Percentiles rank a stretch among this genome's conserved stretches.
These are phyloP conservation scores for Pseudocercospora cruenta DNA, from an alignment of 2,329 filamentous ascomycete species.

Conservation along the genomic window DNA sequence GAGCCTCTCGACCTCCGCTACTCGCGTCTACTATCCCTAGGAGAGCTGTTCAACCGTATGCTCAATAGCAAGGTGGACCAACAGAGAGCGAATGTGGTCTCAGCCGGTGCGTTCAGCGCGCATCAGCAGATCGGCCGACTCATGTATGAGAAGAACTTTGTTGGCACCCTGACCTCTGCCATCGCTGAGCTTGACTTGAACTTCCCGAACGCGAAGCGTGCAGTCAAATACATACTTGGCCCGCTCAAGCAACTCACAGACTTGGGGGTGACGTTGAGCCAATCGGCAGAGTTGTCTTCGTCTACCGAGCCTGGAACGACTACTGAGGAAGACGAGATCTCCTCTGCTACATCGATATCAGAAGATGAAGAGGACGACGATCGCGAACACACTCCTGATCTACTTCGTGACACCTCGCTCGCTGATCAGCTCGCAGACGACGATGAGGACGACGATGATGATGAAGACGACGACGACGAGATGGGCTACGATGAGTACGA, in stretches of 20 bases:
- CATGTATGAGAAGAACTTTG: conserved; percentile 98
- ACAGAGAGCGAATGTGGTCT: conserved; percentile 41
- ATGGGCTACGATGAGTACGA: conserved; percentile 92
- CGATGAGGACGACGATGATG: conserved; percentile 67
- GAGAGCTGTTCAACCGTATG: conserved; percentile 91
- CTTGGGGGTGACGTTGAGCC: conserved; percentile 83
- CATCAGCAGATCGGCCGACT: conserved; percentile 85
- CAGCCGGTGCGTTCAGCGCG: conserved; percentile 48
- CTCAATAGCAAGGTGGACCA: conserved; percentile 75
- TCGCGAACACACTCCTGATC: conserved; percentile 91
- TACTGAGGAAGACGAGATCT: conserved; percentile 80
- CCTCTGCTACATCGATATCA: conserved; percentile 84
- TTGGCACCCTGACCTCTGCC: conserved; percentile 83
- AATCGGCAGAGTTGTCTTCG: conserved; percentile 71
- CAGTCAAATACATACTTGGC: conserved; percentile 93
- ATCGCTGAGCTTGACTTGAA: conserved; percentile 96
- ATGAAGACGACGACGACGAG: conserved; percentile 73
- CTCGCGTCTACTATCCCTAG: conserved; percentile 80
- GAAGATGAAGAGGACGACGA: conserved; percentile 59
- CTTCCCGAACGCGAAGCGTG: conserved; percentile 88
- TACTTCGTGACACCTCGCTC: conserved; percentile 93
- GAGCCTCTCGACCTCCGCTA: conserved; percentile 87
- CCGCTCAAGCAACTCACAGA: conserved; percentile 85
- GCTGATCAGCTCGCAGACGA: conserved; percentile 80
- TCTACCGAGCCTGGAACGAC: conserved; percentile 64